Base-by-base conservation (phyloP, 768 basidiomycete species). In the Sutorius australiensis region DNA sequence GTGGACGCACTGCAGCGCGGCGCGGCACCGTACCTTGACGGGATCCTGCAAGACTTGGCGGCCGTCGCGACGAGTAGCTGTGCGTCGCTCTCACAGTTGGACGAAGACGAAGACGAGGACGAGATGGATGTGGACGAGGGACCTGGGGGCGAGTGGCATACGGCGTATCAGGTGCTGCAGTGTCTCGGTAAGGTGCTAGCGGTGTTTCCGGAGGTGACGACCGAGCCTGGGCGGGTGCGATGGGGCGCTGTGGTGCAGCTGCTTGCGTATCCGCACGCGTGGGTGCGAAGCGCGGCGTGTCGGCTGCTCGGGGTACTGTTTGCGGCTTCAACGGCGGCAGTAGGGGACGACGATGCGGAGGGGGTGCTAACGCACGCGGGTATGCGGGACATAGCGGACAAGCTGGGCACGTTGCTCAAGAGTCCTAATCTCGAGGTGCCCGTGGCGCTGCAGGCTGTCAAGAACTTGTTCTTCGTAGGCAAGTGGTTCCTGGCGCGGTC, bases 391-490 rank as follows among this genome's bases (percentile, higher is more conserved):
- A 74, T 87, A 9, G 88, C 93, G 0, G 77, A 79, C 55, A 93
- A 87, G 66, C 70, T 87, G 30, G 87, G 82, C 41, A 67, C 83
- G 17, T 84, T 98, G 65, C 78, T 99, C 54, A 88, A 87, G 71
- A 92, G 93, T 62, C 79, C 84, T 14, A 80, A 90, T 55, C 70
- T 92, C 41, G 88, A 90, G 58, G 83, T 84, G 21, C 63, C 77
- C 0, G 75, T 91, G n/a, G 77, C 84, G 53, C 65, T 92, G 58
- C 92, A 98, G 71, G 72, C 92, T 10, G 92, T 95, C 61, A 98
- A 97, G 75, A 92, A 98, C 61, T 68, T 98, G 24, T 92, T 95
- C 62, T 94, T 88, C 64, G 73, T 95, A n/a, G 92, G 90, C 21
- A 94, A 91, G 70, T 87, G 86, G 67, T 95, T 91, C 67, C 54